Percentiles rank a stretch among this genome's conserved stretches.
Evolutionary conservation across 805 yeast genomes (phyloP).

Genomic region (Cyberlindnera amylophila): DNA sequence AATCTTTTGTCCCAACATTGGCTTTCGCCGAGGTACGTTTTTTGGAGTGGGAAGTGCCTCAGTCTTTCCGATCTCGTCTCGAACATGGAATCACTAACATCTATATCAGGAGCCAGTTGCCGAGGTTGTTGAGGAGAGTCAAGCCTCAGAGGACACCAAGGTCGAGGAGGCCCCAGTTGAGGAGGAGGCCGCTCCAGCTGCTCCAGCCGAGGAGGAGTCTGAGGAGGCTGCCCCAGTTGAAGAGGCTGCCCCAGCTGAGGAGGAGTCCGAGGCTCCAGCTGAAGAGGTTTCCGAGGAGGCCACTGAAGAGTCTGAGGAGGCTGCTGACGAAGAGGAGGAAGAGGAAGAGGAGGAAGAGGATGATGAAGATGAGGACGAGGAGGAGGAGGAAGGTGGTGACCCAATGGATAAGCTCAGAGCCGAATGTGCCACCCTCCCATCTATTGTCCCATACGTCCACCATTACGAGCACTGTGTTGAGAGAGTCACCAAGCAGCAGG

Average conservation of each 20-base stretch:
- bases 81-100: constrained; percentile 7
- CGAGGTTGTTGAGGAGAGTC: constrained; percentile 6
- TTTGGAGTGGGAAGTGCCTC: background rate
- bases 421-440: constrained; percentile 64
- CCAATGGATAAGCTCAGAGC: constrained; percentile 60
- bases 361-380: constrained; percentile 68
- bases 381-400: constrained; percentile 66
- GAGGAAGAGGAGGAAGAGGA: constrained; percentile 40
- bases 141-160: constrained; percentile 3
- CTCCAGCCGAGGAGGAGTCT: constrained; percentile 11
- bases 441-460: constrained; percentile 72
- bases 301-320: constrained; percentile 4
- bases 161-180: background rate
- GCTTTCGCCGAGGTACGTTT: constrained; percentile 65
- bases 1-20: constrained; percentile 68
- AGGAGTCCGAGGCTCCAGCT: constrained; percentile 10
- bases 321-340: constrained; percentile 18
- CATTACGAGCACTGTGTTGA: constrained; percentile 93
- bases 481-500: constrained; percentile 85
- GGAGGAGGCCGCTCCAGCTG: background rate
- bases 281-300: constrained; percentile 16
- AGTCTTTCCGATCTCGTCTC: background rate
- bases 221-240: constrained; percentile 12
- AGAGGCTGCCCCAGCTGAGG: constrained; percentile 9
- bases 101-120: constrained; percentile 9